These are phyloP conservation scores for Phaseolus coccineus DNA, from an alignment of 331 rosid genomes.

Conservation along the genomic window DNA sequence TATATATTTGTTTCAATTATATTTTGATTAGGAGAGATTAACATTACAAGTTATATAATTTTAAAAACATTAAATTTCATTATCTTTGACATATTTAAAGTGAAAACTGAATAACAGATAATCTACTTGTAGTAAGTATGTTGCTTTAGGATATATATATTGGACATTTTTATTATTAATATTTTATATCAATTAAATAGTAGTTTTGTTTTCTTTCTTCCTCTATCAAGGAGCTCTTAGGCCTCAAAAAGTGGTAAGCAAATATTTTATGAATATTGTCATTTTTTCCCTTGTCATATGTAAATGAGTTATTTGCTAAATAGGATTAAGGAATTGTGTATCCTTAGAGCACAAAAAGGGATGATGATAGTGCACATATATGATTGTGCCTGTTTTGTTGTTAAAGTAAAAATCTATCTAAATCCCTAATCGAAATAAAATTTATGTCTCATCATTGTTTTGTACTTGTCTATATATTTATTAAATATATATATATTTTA, in stretches of 20 bases:
- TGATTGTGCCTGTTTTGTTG: too few relatives aligned
- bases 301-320: too few relatives aligned
- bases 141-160: neutral
- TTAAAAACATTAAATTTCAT: neutral
- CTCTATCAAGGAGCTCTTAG: neutral
- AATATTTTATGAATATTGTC: neutral
- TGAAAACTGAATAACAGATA: neutral
- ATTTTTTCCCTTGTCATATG: too few relatives aligned
- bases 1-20: neutral
- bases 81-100: neutral
- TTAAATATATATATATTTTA: too few relatives aligned
- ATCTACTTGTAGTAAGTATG: neutral
- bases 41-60: neutral
- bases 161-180: neutral
- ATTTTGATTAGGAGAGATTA: neutral
- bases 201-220: neutral
- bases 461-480: too few relatives aligned
- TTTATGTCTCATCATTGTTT: too few relatives aligned
- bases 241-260: neutral
- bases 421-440: too few relatives aligned
- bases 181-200: neutral
- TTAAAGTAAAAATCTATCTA: too few relatives aligned
- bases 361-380: too few relatives aligned
- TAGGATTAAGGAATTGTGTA: too few relatives aligned
- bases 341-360: too few relatives aligned